These are phyloP conservation scores for Piromyces finnis DNA, from an alignment of 192 early-diverging fungal genomes.

Conservation along the genomic window DNA sequence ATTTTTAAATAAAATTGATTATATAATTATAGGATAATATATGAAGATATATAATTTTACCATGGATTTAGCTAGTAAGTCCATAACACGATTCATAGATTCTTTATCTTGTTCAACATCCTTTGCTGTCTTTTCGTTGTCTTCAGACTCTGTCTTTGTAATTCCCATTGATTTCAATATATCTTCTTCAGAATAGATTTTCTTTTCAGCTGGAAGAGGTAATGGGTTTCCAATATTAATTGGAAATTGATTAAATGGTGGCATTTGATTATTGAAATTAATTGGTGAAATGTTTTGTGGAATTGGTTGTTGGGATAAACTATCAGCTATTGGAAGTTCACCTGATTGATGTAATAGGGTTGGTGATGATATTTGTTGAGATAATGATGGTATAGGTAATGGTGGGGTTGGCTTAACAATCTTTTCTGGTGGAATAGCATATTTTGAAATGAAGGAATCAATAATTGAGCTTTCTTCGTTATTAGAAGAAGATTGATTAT, in stretches of 20 bases:
- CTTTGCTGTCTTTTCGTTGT: neutral
- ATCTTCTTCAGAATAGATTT: neutral
- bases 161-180: neutral
- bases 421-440: neutral
- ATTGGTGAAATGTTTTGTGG: neutral
- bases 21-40: too few species aligned
- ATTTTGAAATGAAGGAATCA: neutral
- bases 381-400: neutral
- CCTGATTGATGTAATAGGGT: neutral
- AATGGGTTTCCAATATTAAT: neutral
- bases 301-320: neutral
- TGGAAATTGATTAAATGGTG: neutral
- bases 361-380: neutral
- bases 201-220: neutral
- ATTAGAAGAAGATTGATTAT: neutral
- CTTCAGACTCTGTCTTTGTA: neutral
- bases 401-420: neutral
- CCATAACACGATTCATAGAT: neutral
- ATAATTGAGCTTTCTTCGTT: neutral
- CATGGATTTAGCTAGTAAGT: neutral
- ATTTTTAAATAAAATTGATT: too few species aligned
- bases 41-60: too few species aligned
- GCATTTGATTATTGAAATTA: neutral
- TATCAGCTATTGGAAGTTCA: neutral
- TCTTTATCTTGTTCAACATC: neutral